Evolutionary conservation across 2,329 filamentous ascomycete genomes (phyloP), one percentile per base, ranked within the genome.

Genomic region (Sporothrix dimorphospora): DNA sequence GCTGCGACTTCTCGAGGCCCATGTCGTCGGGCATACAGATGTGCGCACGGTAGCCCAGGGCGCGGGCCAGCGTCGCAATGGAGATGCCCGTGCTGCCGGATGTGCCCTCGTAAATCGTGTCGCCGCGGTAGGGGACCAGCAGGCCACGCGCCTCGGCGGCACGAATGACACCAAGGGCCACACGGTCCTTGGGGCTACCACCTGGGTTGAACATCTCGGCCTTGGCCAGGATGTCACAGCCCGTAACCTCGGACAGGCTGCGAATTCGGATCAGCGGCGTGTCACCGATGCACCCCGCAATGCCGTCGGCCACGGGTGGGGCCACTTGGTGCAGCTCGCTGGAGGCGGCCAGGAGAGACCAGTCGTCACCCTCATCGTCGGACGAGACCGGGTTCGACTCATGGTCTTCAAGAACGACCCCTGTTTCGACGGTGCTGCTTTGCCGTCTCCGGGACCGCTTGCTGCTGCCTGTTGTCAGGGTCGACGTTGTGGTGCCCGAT

Each of bases 11-110:
- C 81, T 99, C 96, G 72, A 86, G 84, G 72, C 91, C 90, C 84
- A 97, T 92, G 83, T 99, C 96, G 79, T 93, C 90, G 65, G 96
- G 95, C 94, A 99, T 98, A 85, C 94, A 98, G 76, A 99, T 98
- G 81, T 98, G 93, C 42, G 94, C 94, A 75, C 91, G 88, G 83
- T 98, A 98, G 45, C 96, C 96, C 80, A 90, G 88, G 27, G 96
- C 94, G 76, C 94, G 88, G 67, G 94, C 94, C 68, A 99, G 89
- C 0, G 93, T 93, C 2, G 96, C 96, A 11, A 99, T 86, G 19
- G 94, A 98, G 77, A 99, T 98, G 27, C 96, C 96, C 0, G 96
- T 99, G 79, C 93, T 97, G 73, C 96, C 96, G 19, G 97, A 94
- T 1, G 96, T 99, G 75, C 96, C 96, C 83, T 99, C 96, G 81